Evolutionary conservation across 2,329 filamentous ascomycete genomes (phyloP).

Genomic region (Talaromyces atroroseus): DNA sequence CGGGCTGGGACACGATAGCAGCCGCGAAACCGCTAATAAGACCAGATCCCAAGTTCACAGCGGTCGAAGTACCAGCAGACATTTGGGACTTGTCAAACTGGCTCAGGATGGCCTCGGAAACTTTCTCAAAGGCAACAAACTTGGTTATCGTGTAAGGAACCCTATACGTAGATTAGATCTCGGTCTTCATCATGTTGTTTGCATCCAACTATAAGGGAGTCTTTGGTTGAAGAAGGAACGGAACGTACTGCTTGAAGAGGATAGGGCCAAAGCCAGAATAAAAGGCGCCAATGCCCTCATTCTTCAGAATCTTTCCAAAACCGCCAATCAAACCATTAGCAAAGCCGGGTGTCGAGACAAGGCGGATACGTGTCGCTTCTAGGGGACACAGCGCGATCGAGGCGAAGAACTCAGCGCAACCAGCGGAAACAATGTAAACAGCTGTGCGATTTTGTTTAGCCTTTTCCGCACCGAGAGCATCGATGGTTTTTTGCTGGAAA

Average conservation of each 20-base stretch:
- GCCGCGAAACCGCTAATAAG: conserved; percentile 81
- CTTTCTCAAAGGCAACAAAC: conserved; percentile 91
- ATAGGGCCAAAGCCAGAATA: conserved; percentile 87
- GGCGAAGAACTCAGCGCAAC: conserved; percentile 58
- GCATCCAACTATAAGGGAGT: background rate
- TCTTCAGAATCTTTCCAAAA: conserved; percentile 75
- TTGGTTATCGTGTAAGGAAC: conserved; percentile 92
- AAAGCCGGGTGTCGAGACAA: conserved; percentile 81
- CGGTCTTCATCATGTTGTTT: conserved; percentile 11
- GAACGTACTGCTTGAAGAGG: conserved; percentile 69
- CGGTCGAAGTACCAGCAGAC: conserved; percentile 65
- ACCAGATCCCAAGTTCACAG: conserved; percentile 78
- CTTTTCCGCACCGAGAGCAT: conserved; percentile 68
- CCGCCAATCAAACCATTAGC: conserved; percentile 72
- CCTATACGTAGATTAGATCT: conserved; percentile 39
- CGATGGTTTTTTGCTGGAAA: conserved; percentile 89
- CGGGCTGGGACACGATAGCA: conserved; percentile 79
- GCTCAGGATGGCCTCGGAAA: conserved; percentile 66
- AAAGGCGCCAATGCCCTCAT: conserved; percentile 78
- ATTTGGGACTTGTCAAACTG: conserved; percentile 64
- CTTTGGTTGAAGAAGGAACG: background rate
- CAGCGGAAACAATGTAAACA: conserved; percentile 67
- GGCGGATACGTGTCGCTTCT: conserved; percentile 87
- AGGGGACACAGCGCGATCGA: conserved; percentile 73
- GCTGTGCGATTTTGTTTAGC: conserved; percentile 72